Conservation (phyloP, 495 filamentous ascomycete genomes). For the Xylaria intraflava region DNA sequence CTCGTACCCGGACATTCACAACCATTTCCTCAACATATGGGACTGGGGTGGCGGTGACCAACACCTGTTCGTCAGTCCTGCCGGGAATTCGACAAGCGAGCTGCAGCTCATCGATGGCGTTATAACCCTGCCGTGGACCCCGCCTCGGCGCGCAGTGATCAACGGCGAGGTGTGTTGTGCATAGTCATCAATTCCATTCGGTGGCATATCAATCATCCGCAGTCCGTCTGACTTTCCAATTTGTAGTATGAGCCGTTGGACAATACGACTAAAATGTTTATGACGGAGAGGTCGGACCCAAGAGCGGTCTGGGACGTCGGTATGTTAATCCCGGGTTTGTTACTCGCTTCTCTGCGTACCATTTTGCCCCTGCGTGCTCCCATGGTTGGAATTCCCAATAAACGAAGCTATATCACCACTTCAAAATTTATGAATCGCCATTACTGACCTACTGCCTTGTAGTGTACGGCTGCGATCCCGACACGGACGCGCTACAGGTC, state of each 20-base stretch:
- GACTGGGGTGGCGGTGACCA: constrained; percentile 44
- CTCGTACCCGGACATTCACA: constrained; percentile 41
- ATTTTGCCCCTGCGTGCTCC: too few relatives aligned
- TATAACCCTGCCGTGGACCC: constrained; percentile 28
- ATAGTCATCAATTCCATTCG: background rate
- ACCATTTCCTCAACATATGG: constrained; percentile 45
- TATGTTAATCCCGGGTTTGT: background rate
- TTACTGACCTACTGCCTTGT: background rate
- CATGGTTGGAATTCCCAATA: too few relatives aligned
- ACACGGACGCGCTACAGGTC: constrained; percentile 38
- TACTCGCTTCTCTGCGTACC: background rate
- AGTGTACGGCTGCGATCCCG: constrained; percentile 45
- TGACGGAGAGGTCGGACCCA: constrained; percentile 45
- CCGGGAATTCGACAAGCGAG: constrained; percentile 39
- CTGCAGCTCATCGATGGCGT: constrained; percentile 42
- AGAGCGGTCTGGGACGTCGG: constrained; percentile 40
- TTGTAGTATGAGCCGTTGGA: constrained; percentile 43
- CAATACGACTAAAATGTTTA: constrained; percentile 52
- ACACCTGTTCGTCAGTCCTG: constrained; percentile 44
- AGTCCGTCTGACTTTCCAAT: too few relatives aligned
- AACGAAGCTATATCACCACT: too few relatives aligned
- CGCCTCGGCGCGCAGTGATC: constrained; percentile 38
- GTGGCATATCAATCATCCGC: too few relatives aligned
- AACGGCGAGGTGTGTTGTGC: constrained; percentile 36
- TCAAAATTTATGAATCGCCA: background rate